Evolutionary conservation across 2,329 filamentous ascomycete species (phyloP), one percentile per base, ranked within the genome.

Genomic region (Aphanoascus verrucosus): DNA sequence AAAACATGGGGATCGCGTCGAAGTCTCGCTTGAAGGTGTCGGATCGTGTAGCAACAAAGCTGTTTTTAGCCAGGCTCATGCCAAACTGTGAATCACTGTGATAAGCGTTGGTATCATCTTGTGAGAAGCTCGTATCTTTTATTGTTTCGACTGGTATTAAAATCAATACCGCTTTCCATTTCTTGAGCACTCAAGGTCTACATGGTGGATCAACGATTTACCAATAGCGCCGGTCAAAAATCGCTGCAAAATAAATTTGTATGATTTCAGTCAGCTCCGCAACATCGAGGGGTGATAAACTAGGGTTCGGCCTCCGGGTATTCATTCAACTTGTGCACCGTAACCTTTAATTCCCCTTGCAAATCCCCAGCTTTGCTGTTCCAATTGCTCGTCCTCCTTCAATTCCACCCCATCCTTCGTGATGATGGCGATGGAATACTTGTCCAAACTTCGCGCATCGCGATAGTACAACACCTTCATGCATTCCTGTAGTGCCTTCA

Each of bases 381-480:
- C 90, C 60, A 98, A 77, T 78, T 89, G 83, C 77, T 94, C 86
- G 63, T 86, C 75, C 72, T 94, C 82, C 69, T 84, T 84, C 61
- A 96, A 69, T 53, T 94, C 85, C 55, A 97, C 83, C n/a, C 86
- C 88, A 47, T 88, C 87, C 73, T 88, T 86, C 53, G 87, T 93
- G 54, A 98, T 79, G 52, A 97, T 79, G 17, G 91, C 91, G 67
- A 97, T 84, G 60, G 87, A 93, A 76, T 96, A 98, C 62, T 80
- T 79, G 72, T 96, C 89, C 73, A 93, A 74, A 74, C 87, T 94
- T 70, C 93, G 83, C 43, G 93, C 93, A 73, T 98, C 93, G 64
- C 93, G 82, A 77, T 98, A 98, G 77, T 87, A 98, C 57, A 98
- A 78, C 51, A 97, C 91, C 80, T 97, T 97, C 87, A 98, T 90